A percentile compares a stretch with the other conserved stretches of the same genome.
Evolutionary conservation across 2,329 filamentous ascomycete genomes (phyloP).

Genomic region (Aspergillus neotritici): DNA sequence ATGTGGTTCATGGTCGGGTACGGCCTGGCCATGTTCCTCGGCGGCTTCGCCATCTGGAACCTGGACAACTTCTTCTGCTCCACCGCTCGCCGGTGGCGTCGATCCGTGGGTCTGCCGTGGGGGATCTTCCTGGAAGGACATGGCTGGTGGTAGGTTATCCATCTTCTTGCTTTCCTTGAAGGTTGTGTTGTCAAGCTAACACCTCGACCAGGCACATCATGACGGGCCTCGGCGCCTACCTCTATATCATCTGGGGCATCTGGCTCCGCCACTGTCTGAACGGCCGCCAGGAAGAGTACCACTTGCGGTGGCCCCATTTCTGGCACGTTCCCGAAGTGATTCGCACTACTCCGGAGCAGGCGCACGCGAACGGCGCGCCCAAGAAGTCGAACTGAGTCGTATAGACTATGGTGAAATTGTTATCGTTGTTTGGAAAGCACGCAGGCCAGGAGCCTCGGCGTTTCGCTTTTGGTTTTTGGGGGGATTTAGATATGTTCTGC

Average conservation of each 20-base stretch:
- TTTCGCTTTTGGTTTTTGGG: neutral
- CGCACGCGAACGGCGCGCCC: constrained; percentile 18
- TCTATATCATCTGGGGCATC: constrained; percentile 77
- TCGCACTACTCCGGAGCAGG: constrained; percentile 16
- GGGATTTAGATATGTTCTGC: no score
- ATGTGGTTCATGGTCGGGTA: constrained; percentile 73
- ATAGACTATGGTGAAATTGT: no score
- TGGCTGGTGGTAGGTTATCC: constrained; percentile 62
- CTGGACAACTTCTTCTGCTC: constrained; percentile 73
- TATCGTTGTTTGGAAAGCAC: neutral
- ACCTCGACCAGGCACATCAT: constrained; percentile 59
- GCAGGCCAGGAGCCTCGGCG: constrained; percentile 4
- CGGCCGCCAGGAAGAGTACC: constrained; percentile 64
- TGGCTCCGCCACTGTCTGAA: constrained; percentile 75
- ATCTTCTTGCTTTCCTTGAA: constrained; percentile 2
- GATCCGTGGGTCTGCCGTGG: constrained; percentile 69
- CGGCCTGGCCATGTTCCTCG: constrained; percentile 65
- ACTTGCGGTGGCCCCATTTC: constrained; percentile 62
- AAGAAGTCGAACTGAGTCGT: constrained; percentile 26
- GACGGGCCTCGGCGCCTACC: constrained; percentile 77
- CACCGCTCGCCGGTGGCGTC: constrained; percentile 59
- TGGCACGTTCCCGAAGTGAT: constrained; percentile 55
- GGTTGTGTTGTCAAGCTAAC: constrained; percentile 8
- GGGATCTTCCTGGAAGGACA: constrained; percentile 68
- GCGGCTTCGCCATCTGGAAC: constrained; percentile 71